phyloP scores from a whole-genome alignment of 805 yeast genomes.

The Zygosaccharomyces rouxii region DNA sequence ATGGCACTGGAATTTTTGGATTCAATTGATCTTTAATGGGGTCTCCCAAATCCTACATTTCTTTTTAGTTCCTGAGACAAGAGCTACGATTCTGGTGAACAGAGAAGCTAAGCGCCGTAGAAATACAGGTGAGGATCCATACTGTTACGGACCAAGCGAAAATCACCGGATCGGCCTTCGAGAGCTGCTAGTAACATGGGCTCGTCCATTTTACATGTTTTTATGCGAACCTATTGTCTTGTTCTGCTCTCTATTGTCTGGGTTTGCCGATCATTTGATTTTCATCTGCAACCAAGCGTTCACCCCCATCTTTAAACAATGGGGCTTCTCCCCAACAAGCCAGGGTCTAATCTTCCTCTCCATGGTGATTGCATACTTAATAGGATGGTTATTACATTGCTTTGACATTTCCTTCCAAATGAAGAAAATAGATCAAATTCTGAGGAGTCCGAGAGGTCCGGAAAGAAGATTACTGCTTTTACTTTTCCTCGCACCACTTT shows the following conservation, averaged over 20 bases:
- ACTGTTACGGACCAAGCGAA: slow-evolving; percentile 5
- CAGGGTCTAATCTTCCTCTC: slow-evolving; percentile 9
- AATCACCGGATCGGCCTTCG: slow-evolving; percentile 1
- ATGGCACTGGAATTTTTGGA: slow-evolving; percentile 12
- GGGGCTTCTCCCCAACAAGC: slow-evolving; percentile 8
- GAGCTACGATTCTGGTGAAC: slow-evolving; percentile 8
- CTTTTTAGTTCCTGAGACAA: slow-evolving; percentile 7
- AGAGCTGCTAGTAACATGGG: slow-evolving; percentile 5
- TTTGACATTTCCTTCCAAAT: slow-evolving; percentile 1
- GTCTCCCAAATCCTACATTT: slow-evolving; percentile 7
- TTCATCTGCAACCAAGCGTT: slow-evolving; percentile 10
- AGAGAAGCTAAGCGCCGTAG: slow-evolving; percentile 10
- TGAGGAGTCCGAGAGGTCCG: slow-evolving; percentile 8
- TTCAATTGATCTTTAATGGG: slow-evolving; percentile 10
- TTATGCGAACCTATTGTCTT: slow-evolving; percentile 9
- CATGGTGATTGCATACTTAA: slow-evolving; percentile 6
- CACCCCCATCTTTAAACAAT: slow-evolving; percentile 8
- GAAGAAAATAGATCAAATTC: not conserved
- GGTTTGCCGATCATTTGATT: slow-evolving; percentile 10
- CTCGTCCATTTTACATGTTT: slow-evolving; percentile 10
- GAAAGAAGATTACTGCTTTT: slow-evolving; percentile 6
- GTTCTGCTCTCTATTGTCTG: slow-evolving; percentile 8
- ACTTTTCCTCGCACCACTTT: slow-evolving; percentile 7
- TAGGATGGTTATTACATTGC: slow-evolving; percentile 5
- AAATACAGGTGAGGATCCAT: slow-evolving; percentile 8